Evolutionary conservation across 1,139 yeast genomes (phyloP).

Genomic region (Meyerozyma elateridarum): DNA sequence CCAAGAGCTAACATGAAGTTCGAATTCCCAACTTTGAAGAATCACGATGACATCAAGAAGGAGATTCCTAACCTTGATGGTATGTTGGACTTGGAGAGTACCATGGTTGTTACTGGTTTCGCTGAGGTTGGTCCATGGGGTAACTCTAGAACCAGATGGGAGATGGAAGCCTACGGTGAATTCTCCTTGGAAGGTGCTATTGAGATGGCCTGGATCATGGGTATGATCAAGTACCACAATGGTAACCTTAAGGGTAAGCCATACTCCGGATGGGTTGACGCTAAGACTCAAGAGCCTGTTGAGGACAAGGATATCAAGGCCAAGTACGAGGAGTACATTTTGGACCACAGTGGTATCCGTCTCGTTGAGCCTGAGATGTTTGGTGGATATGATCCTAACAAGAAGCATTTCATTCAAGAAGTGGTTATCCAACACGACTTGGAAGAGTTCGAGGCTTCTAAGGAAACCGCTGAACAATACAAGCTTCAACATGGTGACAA

Average conservation of each 20-base stretch:
- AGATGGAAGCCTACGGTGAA: constrained; percentile 93
- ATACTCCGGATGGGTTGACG: constrained; percentile 96
- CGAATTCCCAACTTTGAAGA: constrained; percentile 83
- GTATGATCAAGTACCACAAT: constrained; percentile 87
- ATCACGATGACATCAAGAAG: constrained; percentile 68
- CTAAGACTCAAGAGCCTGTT: constrained; percentile 87
- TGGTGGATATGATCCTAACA: constrained; percentile 88
- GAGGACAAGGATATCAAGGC: constrained; percentile 91
- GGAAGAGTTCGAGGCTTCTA: constrained; percentile 92
- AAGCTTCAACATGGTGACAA: constrained; percentile 90
- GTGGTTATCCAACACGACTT: constrained; percentile 93
- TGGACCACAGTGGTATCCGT: constrained; percentile 95
- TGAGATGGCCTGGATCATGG: constrained; percentile 99
- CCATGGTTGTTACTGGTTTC: constrained; percentile 94
- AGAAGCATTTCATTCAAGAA: constrained; percentile 91
- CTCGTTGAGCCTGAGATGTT: constrained; percentile 93
- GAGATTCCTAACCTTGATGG: constrained; percentile 80
- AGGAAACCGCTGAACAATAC: constrained; percentile 93
- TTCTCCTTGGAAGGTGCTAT: constrained; percentile 98
- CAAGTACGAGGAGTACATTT: constrained; percentile 82
- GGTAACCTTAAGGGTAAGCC: constrained; percentile 87
- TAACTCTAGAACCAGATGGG: constrained; percentile 98
- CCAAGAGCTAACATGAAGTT: constrained; percentile 96
- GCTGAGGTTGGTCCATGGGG: constrained; percentile 99
- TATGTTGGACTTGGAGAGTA: constrained; percentile 84